A percentile compares a stretch with the other conserved stretches of the same genome.
phyloP scores from a whole-genome alignment of 768 basidiomycete species.

The Rhodotorula kratochvilovae region DNA sequence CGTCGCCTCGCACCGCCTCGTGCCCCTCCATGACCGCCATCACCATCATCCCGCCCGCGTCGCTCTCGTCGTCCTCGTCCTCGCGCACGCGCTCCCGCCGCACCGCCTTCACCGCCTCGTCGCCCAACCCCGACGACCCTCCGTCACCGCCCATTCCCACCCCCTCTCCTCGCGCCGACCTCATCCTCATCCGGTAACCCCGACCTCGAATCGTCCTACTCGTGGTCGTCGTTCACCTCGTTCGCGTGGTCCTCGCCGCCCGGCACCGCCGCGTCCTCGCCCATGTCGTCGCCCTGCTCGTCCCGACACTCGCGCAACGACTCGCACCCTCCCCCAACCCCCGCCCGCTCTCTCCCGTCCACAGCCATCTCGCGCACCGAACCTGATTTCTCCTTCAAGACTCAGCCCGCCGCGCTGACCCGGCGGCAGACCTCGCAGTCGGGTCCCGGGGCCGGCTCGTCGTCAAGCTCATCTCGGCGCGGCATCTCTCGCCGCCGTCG shows the following conservation, averaged over 20 bases:
- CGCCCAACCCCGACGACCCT: background rate
- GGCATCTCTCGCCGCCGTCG: slow-evolving; percentile 69
- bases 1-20: background rate
- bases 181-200: background rate
- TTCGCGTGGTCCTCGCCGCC: background rate
- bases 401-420: slow-evolving; percentile 15
- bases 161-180: background rate
- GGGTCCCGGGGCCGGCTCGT: slow-evolving; percentile 63
- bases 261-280: background rate
- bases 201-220: background rate
- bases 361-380: slow-evolving; percentile 30
- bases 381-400: slow-evolving; percentile 38
- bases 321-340: background rate
- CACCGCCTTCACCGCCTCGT: background rate
- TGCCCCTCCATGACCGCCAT: background rate
- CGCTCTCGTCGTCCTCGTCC: background rate
- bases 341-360: background rate
- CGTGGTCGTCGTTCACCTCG: slow-evolving; percentile 5
- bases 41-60: background rate
- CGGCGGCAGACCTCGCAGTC: slow-evolving; percentile 6
- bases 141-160: slow-evolving; percentile 4
- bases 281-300: background rate
- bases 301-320: background rate
- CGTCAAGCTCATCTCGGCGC: slow-evolving; percentile 90
- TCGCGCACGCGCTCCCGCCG: background rate